Percentiles rank a stretch among this genome's conserved stretches.
phyloP scores from a whole-genome alignment of 495 filamentous ascomycete genomes.

The Penicillium lagena region DNA sequence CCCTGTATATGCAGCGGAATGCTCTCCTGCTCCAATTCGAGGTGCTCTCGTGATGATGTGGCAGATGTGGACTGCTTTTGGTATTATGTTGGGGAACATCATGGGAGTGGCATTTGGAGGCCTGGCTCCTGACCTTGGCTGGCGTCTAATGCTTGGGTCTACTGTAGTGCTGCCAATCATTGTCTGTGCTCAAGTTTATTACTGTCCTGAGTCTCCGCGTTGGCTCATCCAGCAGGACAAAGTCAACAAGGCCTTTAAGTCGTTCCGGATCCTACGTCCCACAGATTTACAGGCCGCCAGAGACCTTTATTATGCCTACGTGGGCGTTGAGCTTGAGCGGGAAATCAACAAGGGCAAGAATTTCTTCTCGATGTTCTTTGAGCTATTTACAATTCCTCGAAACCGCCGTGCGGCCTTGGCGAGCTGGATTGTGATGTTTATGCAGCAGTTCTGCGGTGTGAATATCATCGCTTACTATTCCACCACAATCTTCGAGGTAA shows the following conservation, averaged over 20 bases:
- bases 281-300: constrained; percentile 44
- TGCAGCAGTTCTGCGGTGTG: constrained; percentile 48
- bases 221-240: constrained; percentile 56
- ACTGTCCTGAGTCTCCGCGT: constrained; percentile 62
- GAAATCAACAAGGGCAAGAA: constrained; percentile 38
- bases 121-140: constrained; percentile 28
- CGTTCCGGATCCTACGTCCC: constrained; percentile 37
- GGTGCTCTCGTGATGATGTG: constrained; percentile 59
- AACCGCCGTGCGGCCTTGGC: constrained; percentile 49
- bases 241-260: constrained; percentile 35
- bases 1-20: constrained; percentile 54
- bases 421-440: constrained; percentile 45
- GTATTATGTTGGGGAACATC: constrained; percentile 72
- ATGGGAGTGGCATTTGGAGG: constrained; percentile 61
- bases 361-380: constrained; percentile 42
- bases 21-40: constrained; percentile 48
- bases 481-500: constrained; percentile 44
- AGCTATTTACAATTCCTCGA: constrained; percentile 49
- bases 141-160: constrained; percentile 44
- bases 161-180: constrained; percentile 34
- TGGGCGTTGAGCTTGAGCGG: constrained; percentile 38
- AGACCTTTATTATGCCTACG: constrained; percentile 49
- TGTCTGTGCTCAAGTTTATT: constrained; percentile 47
- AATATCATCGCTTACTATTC: constrained; percentile 51
- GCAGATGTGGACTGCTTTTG: constrained; percentile 68